Base-by-base conservation (phyloP, 139 green algal species). In the Spirogloea muscicola region DNA sequence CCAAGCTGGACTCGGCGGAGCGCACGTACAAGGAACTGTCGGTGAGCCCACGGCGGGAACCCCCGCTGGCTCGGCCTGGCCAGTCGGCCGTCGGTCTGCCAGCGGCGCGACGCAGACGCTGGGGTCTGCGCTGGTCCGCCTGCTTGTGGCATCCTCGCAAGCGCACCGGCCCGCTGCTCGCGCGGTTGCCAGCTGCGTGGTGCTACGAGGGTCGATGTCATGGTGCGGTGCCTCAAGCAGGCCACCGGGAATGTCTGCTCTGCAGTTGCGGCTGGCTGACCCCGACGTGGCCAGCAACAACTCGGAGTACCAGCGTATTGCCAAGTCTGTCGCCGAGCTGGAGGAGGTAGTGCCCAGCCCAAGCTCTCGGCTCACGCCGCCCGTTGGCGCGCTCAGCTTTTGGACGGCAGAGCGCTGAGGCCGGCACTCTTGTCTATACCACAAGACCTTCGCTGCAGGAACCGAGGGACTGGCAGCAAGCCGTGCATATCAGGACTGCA, bases 251-350 rank as follows among this genome's bases (percentile, higher is more conserved):
- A 55, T 55, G 44, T 55, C 18, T 16, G n/a, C n/a, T n/a, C n/a
- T 71, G 41, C 72, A 81, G 73, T 58, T 75, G 55, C 66, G 74
- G 0, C 33, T 82, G 39, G 74, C 74, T 27, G 74, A 82, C 29
- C 74, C 74, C 9, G 74, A 82, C 3, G 74, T 82, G 33, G 74
- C 74, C n/a, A 46, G 46, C 41, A 77, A 82, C 38, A 42, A 40
- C 25, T 74, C 49, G 2, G 74, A 82, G 66, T 82, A 82, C 48
- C 72, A 81, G 49, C 71, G 72, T 25, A 77, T 82, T 61, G 74
- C 74, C 16, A 82, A 80, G 59, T 58, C 21, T 16, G 49, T 80
- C 0, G 34, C 46, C 10, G 74, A 82, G n/a, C 51, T 82, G 5
- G 46, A 82, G 41, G 37, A 80, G 68, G 73, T 81, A 21, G n/a